Evolutionary conservation across 148 eudicot species (phyloP).

Genomic region (Polygonum maritimum): DNA sequence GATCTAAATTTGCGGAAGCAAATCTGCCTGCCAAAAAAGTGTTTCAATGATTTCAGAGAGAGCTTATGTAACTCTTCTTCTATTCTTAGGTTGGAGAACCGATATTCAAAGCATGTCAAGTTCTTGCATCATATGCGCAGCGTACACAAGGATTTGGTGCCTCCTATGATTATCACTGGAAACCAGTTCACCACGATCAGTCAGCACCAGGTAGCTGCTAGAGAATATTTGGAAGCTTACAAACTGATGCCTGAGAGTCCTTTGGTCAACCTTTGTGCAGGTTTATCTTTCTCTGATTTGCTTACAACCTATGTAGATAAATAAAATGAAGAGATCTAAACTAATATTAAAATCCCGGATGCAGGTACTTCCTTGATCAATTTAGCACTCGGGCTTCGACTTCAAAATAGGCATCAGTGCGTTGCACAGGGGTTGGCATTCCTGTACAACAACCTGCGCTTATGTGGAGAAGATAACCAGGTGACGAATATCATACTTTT

Average conservation of each 20-base stretch:
- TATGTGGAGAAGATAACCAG: constrained; percentile 64
- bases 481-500: constrained; percentile 11
- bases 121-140: constrained; percentile 51
- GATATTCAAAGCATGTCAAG: constrained; percentile 46
- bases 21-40: not conserved
- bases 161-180: constrained; percentile 67
- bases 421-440: constrained; percentile 81
- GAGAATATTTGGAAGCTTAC: constrained; percentile 76
- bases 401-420: constrained; percentile 90
- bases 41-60: not conserved
- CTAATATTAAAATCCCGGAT: not conserved
- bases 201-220: constrained; percentile 90
- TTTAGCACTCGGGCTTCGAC: constrained; percentile 72
- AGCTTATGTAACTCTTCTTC: constrained; percentile 11
- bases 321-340: not conserved
- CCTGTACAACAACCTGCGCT: constrained; percentile 57
- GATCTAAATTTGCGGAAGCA: not conserved
- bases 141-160: constrained; percentile 53
- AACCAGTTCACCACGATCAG: constrained; percentile 69
- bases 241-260: constrained; percentile 73
- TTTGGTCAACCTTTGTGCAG: constrained; percentile 76
- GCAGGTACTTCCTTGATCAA: constrained; percentile 70
- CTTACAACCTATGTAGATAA: not conserved
- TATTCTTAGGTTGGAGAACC: constrained; percentile 47
- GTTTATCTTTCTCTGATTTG: constrained; percentile 19